Conservation (phyloP, 495 filamentous ascomycete species). For the Ascodesmis nigricans region DNA sequence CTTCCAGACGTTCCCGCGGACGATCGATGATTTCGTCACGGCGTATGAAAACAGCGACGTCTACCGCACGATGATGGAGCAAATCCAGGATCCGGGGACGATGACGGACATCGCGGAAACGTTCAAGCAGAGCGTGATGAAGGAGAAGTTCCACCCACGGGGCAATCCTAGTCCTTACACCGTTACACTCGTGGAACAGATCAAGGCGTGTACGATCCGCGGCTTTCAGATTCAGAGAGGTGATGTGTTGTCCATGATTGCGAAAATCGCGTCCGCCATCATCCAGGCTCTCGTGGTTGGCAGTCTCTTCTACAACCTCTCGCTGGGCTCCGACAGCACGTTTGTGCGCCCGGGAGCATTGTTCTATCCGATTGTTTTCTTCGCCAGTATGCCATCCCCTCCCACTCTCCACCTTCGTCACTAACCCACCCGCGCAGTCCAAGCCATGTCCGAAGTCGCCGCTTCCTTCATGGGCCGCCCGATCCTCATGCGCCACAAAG, state of each 20-base stretch:
- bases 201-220: conserved; percentile 43
- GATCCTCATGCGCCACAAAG: conserved; percentile 42
- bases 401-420: too few relatives aligned
- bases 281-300: conserved; percentile 48
- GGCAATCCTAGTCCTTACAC: too few relatives aligned
- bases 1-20: conserved; percentile 40
- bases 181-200: conserved; percentile 44
- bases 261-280: conserved; percentile 53
- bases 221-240: conserved; percentile 54
- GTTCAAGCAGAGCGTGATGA: too few relatives aligned
- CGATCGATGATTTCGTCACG: conserved; percentile 37
- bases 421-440: too few relatives aligned
- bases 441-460: conserved; percentile 48
- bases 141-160: too few relatives aligned
- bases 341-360: conserved; percentile 45
- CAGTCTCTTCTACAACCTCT: conserved; percentile 45
- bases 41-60: conserved; percentile 32
- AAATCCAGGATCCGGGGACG: too few relatives aligned
- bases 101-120: too few relatives aligned
- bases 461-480: conserved; percentile 40
- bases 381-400: conserved; percentile 55
- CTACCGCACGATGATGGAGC: too few relatives aligned
- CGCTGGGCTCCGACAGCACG: conserved; percentile 39
- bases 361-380: conserved; percentile 54
- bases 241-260: conserved; percentile 46